Percentiles rank a stretch among this genome's conserved stretches.
Conservation (phyloP, 768 basidiomycete species). For the Serendipita sp. region DNA sequence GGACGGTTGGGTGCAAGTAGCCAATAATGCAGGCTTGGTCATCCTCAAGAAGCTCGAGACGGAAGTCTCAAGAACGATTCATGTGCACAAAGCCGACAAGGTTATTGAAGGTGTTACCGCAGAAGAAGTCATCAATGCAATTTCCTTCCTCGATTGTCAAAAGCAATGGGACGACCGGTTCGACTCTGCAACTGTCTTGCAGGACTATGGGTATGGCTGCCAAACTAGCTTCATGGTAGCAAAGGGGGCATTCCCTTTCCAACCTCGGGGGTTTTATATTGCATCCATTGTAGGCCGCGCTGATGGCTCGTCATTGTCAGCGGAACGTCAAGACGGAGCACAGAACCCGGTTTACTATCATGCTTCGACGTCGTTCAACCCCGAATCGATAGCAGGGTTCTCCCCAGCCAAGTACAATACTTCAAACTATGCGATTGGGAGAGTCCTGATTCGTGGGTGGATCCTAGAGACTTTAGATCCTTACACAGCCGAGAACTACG, state of each 20-base stretch:
- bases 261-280: constrained; percentile 74
- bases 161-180: constrained; percentile 81
- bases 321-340: constrained; percentile 20
- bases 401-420: constrained; percentile 60
- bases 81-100: constrained; percentile 75
- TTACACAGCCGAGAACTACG: constrained; percentile 83
- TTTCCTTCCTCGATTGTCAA: constrained; percentile 54
- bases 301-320: not conserved
- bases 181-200: constrained; percentile 49
- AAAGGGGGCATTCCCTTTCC: constrained; percentile 78
- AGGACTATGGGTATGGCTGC: constrained; percentile 62
- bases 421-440: constrained; percentile 54
- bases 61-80: constrained; percentile 63
- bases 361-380: constrained; percentile 69
- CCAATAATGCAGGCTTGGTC: constrained; percentile 53
- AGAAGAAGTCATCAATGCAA: constrained; percentile 68
- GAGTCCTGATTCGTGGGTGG: constrained; percentile 85
- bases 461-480: constrained; percentile 92
- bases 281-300: constrained; percentile 50
- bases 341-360: constrained; percentile 49
- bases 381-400: constrained; percentile 43
- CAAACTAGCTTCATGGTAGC: constrained; percentile 56
- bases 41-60: constrained; percentile 62
- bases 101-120: constrained; percentile 89
- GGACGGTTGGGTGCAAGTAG: constrained; percentile 61